Conservation (phyloP, 805 yeast species). For the Schwanniomyces sp. region DNA sequence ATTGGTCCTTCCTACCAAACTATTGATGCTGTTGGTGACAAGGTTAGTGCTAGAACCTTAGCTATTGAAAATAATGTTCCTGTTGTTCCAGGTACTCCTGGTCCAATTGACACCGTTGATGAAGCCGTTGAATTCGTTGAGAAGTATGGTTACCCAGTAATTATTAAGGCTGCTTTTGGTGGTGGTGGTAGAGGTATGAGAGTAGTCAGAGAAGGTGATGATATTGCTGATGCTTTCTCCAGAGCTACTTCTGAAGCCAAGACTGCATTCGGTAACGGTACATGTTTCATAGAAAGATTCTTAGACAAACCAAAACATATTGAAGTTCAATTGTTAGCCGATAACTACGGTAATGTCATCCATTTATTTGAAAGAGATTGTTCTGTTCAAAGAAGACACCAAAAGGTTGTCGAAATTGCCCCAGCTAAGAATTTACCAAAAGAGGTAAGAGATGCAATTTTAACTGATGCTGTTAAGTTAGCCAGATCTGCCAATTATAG, state of each 20-base stretch:
- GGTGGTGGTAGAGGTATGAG: constrained; percentile 99
- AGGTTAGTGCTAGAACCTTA: constrained; percentile 88
- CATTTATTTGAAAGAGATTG: constrained; percentile 98
- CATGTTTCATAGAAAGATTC: constrained; percentile 96
- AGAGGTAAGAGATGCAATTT: constrained; percentile 84
- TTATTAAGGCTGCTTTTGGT: constrained; percentile 98
- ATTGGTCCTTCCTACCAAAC: constrained; percentile 88
- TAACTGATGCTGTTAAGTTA: constrained; percentile 90
- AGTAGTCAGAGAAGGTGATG: constrained; percentile 96
- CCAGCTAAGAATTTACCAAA: constrained; percentile 90
- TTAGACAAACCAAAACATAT: constrained; percentile 95
- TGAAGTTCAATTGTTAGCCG: constrained; percentile 95
- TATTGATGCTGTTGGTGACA: constrained; percentile 95
- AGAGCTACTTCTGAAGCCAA: constrained; percentile 95
- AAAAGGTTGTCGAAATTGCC: constrained; percentile 97
- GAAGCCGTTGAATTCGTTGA: constrained; percentile 81
- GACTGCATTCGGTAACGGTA: constrained; percentile 97
- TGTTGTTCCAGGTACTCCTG: constrained; percentile 96
- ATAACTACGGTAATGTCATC: constrained; percentile 88
- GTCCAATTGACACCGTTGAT: constrained; percentile 80
- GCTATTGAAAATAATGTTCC: constrained; percentile 86
- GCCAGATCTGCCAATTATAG: constrained; percentile 87
- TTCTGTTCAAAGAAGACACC: constrained; percentile 99
- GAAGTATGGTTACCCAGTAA: constrained; percentile 90
- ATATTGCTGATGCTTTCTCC: constrained; percentile 83